Percentiles rank a stretch among this genome's conserved stretches.
Conservation (phyloP, 2,329 filamentous ascomycete genomes). For the Pseudogymnoascus pannorum region DNA sequence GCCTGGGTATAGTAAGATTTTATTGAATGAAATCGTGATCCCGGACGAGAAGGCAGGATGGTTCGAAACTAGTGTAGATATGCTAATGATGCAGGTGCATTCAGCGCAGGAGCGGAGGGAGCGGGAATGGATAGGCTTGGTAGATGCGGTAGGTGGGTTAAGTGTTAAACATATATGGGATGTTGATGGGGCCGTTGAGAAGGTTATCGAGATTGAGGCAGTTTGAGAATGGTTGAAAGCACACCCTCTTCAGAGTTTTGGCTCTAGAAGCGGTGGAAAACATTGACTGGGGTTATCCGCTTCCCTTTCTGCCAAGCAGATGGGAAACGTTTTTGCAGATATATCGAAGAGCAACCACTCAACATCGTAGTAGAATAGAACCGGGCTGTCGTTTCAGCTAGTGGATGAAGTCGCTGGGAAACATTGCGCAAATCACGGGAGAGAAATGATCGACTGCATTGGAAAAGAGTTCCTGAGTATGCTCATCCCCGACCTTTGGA, state of each 20-base stretch:
- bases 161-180: conserved; percentile 5
- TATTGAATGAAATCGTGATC: conserved; percentile 18
- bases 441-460: no score
- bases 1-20: conserved; percentile 21
- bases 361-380: no score
- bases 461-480: no score
- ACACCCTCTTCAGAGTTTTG: neutral
- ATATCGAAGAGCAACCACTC: no score
- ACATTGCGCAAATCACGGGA: no score
- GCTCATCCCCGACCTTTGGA: no score
- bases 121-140: neutral
- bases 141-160: conserved; percentile 9
- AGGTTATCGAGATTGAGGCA: conserved; percentile 9
- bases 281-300: neutral
- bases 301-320: no score
- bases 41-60: conserved; percentile 10
- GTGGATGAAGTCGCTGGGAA: no score
- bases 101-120: conserved; percentile 9
- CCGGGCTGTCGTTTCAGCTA: no score
- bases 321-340: no score
- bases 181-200: conserved; percentile 5
- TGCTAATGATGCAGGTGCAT: conserved; percentile 9
- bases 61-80: conserved; percentile 8
- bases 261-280: neutral
- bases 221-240: neutral